Percentiles rank a stretch among this genome's conserved stretches.
phyloP scores from a whole-genome alignment of 2,329 filamentous ascomycete species.

The Stemphylium vesicarium region DNA sequence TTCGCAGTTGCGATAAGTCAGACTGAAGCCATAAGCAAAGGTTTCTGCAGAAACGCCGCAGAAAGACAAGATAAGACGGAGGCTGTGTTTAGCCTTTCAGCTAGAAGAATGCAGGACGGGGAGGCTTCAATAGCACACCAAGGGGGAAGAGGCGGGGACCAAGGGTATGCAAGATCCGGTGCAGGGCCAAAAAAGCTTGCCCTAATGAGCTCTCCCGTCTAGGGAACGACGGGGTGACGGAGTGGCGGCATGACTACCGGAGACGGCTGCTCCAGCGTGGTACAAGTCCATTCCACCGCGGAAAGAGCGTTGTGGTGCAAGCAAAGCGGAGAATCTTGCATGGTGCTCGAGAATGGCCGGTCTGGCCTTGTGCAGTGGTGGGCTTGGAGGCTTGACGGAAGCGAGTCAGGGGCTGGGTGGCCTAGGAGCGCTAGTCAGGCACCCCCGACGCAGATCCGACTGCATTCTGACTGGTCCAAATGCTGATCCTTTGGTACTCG shows the following conservation, averaged over 20 bases:
- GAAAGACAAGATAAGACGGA: slow-evolving; percentile 1
- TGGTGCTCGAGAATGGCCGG: slow-evolving; percentile 18
- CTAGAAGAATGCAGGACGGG: slow-evolving; percentile 3
- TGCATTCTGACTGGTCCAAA: slow-evolving; percentile 25
- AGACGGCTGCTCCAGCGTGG: slow-evolving; percentile 17
- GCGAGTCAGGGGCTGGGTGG: slow-evolving; percentile 21
- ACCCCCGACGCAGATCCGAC: slow-evolving; percentile 25
- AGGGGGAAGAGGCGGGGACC: slow-evolving; percentile 11
- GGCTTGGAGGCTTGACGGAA: slow-evolving; percentile 12
- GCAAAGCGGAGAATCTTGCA: slow-evolving; percentile 22
- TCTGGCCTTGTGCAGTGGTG: slow-evolving; percentile 27
- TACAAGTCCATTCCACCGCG: slow-evolving; percentile 28
- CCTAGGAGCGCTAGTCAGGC: slow-evolving; percentile 38
- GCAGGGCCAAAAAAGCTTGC: not conserved
- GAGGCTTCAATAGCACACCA: not conserved
- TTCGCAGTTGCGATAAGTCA: slow-evolving; percentile 2
- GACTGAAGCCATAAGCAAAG: slow-evolving; percentile 19
- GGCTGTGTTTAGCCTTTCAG: slow-evolving; percentile 5
- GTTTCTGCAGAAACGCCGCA: slow-evolving; percentile 1
- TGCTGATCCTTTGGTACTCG: slow-evolving; percentile 19
- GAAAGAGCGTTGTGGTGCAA: slow-evolving; percentile 31
- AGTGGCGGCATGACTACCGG: slow-evolving; percentile 28
- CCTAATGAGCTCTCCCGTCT: slow-evolving; percentile 1
- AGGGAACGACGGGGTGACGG: slow-evolving; percentile 23
- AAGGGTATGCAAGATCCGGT: slow-evolving; percentile 2